Evolutionary conservation across 2,329 filamentous ascomycete species (phyloP).

Genomic region (Didymella pomorum): DNA sequence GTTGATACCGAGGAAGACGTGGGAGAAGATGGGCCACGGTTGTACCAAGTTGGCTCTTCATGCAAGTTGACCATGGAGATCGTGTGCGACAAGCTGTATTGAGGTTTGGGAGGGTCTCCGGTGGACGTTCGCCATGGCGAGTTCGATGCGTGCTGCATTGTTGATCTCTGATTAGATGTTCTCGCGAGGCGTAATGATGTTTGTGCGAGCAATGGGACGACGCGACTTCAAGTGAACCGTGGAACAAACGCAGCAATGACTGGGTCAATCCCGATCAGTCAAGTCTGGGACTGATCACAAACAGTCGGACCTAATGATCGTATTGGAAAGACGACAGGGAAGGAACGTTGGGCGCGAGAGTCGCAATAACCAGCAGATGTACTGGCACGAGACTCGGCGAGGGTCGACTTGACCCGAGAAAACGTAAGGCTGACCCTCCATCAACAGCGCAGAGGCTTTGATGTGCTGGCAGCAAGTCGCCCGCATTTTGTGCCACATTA

Average conservation of each 20-base stretch:
- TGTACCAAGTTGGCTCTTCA: conserved; percentile 49
- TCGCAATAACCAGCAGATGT: conserved; percentile 46
- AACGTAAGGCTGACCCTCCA: conserved; percentile 38
- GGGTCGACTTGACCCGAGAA: conserved; percentile 24
- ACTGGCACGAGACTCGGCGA: conserved; percentile 36
- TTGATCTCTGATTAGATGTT: conserved; percentile 19
- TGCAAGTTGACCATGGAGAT: conserved; percentile 53
- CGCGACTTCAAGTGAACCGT: conserved; percentile 20
- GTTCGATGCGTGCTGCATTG: conserved; percentile 48
- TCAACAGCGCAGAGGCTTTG: conserved; percentile 44
- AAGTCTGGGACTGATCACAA: conserved; percentile 28
- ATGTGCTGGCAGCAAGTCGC: conserved; percentile 52
- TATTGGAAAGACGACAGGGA: conserved; percentile 37
- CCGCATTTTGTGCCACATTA: conserved; percentile 50
- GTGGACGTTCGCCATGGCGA: conserved; percentile 47
- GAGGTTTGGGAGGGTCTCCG: conserved; percentile 44
- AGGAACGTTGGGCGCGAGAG: conserved; percentile 39
- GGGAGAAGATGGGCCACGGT: conserved; percentile 47
- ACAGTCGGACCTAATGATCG: conserved; percentile 34
- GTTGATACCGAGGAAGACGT: conserved; percentile 52
- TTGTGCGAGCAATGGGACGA: conserved; percentile 25
- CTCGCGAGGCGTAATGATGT: not conserved
- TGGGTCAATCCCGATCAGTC: conserved; percentile 36
- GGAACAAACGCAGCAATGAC: conserved; percentile 21
- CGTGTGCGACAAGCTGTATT: conserved; percentile 49